These are phyloP conservation scores for Alternaria arborescens DNA, from an alignment of 2,329 filamentous ascomycete genomes.

Conservation along the genomic window DNA sequence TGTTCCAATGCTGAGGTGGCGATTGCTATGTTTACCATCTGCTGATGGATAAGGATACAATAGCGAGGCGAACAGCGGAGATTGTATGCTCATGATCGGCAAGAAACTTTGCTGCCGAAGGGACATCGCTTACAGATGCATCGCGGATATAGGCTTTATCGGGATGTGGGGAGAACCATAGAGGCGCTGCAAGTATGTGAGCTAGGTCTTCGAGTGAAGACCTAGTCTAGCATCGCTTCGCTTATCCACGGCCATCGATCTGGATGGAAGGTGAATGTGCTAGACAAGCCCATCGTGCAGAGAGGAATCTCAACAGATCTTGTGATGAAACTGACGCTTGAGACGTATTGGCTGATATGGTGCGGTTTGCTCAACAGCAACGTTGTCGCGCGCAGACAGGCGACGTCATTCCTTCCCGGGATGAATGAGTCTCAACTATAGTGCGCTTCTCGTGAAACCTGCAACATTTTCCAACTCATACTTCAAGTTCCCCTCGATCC, in stretches of 20 bases:
- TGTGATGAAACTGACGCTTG: not conserved
- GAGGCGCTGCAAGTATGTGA: not conserved
- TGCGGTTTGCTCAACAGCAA: not conserved
- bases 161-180: slow-evolving; percentile 5
- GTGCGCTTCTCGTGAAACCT: not conserved
- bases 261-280: not conserved
- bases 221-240: not conserved
- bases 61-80: not conserved
- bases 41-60: not conserved
- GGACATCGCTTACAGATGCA: slow-evolving; percentile 5
- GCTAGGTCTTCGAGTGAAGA: not conserved
- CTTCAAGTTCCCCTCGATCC: not conserved
- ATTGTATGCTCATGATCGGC: slow-evolving; percentile 1
- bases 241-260: slow-evolving; percentile 6
- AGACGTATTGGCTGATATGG: not conserved
- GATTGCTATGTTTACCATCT: slow-evolving; percentile 10
- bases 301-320: slow-evolving; percentile 9
- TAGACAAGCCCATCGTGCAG: slow-evolving; percentile 8
- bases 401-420: not conserved
- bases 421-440: not conserved
- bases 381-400: not conserved
- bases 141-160: slow-evolving; percentile 9
- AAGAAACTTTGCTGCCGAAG: not conserved
- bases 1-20: slow-evolving; percentile 6
- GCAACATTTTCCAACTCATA: not conserved